Conservation (phyloP, 2,329 filamentous ascomycete species). For the Lachnellula subtilissima region DNA sequence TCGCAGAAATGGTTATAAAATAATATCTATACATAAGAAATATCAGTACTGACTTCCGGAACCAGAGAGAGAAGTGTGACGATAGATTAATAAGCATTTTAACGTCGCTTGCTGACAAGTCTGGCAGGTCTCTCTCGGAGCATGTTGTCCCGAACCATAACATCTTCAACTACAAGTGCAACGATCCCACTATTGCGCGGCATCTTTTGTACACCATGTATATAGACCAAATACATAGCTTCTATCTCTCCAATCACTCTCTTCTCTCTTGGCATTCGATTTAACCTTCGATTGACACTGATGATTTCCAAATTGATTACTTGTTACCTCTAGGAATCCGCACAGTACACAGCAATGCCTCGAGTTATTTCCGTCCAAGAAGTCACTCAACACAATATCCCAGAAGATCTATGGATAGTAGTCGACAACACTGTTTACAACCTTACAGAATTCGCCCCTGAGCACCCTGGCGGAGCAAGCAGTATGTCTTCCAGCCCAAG, state of each 20-base stretch:
- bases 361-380: constrained; percentile 37
- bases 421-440: constrained; percentile 65
- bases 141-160: neutral
- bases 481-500: constrained; percentile 34
- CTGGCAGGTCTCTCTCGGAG: neutral
- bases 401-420: constrained; percentile 59
- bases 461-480: constrained; percentile 55
- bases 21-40: too few species aligned
- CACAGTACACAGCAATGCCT: constrained; percentile 12
- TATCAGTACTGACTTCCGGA: too few species aligned
- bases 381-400: constrained; percentile 44
- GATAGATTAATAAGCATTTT: neutral
- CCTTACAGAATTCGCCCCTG: constrained; percentile 59
- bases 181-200: neutral
- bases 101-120: too few species aligned
- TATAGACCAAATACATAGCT: neutral
- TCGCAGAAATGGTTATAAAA: neutral
- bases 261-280: neutral
- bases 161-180: neutral
- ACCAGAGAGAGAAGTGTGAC: too few species aligned
- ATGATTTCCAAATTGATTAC: too few species aligned
- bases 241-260: neutral
- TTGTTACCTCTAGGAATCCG: too few species aligned
- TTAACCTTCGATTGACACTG: too few species aligned
- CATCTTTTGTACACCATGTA: constrained; percentile 11